Evolutionary conservation across 2,329 filamentous ascomycete genomes (phyloP), one percentile per base, ranked within the genome.

Genomic region (Ceratocystis ficicola): DNA sequence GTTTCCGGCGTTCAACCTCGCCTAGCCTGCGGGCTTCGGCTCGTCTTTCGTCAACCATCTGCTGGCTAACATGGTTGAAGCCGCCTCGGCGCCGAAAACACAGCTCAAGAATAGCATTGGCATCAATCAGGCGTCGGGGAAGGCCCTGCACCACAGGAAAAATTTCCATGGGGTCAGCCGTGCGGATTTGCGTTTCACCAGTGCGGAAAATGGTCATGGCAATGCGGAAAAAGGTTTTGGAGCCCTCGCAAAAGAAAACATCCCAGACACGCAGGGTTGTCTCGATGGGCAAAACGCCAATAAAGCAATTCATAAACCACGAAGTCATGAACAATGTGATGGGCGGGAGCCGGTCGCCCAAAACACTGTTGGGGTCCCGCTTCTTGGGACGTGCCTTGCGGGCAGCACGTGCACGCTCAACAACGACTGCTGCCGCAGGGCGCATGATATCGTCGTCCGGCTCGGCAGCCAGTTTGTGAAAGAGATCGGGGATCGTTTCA

Each of bases 221-320:
- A 67, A 96, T 89, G 61, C 92, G 89, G 77, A 96, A 97, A 5
- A 97, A 83, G 0, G 91, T 96, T 74, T 94, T 95, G 62, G 88
- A 91, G 2, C 93, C 93, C 75, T 97, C 93, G 75, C 95, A 96
- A 74, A 96, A 95, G 73, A 97, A 92, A 1, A 90, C 85, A 71
- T 97, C 93, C 93, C 93, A 97, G 1, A 96, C 90, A 6, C 93
- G 87, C 20, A 96, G 81, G 0, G 92, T 93, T 20, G 88, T 90
- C 76, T 97, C 93, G 68, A 95, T 91, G 1, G 93, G 93, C 20
- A 97, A 78, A 0, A 90, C 95, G 64, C 92, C 91, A 68, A 96
- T 94, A 74, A 94, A 96, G 71, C 94, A 89, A 62, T 89, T 95
- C 93, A 97, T 96, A 75, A 97, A 95, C 93, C 93, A 97, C 3